phyloP scores from a whole-genome alignment of 2,329 filamentous ascomycete genomes.

The Xylaria multiplex region DNA sequence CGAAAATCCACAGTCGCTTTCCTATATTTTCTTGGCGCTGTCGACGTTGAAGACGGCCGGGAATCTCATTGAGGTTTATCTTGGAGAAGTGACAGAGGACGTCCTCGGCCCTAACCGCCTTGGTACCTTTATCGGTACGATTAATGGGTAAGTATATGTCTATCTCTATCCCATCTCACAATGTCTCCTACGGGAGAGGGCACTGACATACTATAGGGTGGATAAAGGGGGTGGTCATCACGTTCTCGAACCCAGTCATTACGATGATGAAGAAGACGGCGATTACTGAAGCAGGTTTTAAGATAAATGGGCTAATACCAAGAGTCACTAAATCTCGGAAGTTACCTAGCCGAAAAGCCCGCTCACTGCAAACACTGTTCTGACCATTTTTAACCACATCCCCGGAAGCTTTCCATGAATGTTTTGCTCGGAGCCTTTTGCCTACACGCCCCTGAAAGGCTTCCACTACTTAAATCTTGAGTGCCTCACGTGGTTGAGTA shows the following conservation, averaged over 20 bases:
- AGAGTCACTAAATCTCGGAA: background rate
- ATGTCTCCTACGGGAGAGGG: background rate
- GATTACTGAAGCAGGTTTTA: background rate
- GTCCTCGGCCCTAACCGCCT: constrained; percentile 15
- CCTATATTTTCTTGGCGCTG: constrained; percentile 24
- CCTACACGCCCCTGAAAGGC: too few species aligned
- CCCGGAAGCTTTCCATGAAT: background rate
- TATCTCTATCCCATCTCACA: background rate
- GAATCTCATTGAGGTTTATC: constrained; percentile 12
- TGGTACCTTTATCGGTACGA: background rate
- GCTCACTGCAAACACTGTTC: background rate
- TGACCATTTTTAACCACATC: too few species aligned
- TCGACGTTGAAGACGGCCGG: constrained; percentile 12
- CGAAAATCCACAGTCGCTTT: constrained; percentile 6
- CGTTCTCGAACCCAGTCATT: constrained; percentile 30
- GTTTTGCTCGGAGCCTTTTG: too few species aligned
- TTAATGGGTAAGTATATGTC: constrained; percentile 16
- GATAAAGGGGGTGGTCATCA: constrained; percentile 21
- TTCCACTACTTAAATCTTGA: too few species aligned
- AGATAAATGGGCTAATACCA: background rate
- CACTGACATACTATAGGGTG: constrained; percentile 1
- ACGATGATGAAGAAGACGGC: constrained; percentile 13
- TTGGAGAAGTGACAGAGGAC: constrained; percentile 26
- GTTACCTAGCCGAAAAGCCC: background rate
- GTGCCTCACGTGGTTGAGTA: background rate